Conservation (phyloP, 148 eudicot genomes). For the Cornus kousa region DNA sequence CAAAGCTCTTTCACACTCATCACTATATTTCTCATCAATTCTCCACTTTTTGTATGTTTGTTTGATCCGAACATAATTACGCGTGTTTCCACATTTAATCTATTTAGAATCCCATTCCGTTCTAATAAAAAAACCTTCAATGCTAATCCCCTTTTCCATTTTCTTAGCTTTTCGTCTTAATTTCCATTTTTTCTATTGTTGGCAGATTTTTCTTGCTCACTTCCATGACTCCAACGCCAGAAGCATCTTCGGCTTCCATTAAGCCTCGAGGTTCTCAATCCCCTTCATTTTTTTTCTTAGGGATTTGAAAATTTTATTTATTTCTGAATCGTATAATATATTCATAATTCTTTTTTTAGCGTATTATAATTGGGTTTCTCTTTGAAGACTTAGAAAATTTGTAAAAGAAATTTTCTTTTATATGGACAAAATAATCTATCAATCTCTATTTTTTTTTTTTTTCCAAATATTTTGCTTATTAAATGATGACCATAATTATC, state of each 20-base stretch:
- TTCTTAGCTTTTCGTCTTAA: not conserved
- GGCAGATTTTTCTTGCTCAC: constrained; percentile 3
- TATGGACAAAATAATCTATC: not conserved
- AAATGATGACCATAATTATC: not conserved
- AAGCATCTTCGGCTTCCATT: constrained; percentile 21
- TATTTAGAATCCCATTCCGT: not conserved
- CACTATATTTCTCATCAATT: not conserved
- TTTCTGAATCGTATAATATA: not conserved
- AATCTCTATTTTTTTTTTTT: not conserved
- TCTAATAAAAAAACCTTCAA: no score
- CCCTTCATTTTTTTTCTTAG: not conserved
- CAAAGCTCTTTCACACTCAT: not conserved
- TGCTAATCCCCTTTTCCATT: no score
- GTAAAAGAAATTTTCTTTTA: no score
- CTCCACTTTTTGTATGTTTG: not conserved
- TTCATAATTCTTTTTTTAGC: not conserved
- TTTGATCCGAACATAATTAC: no score
- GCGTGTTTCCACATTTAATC: not conserved
- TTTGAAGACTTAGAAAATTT: no score
- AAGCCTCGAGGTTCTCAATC: constrained; percentile 34
- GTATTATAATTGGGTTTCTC: not conserved
- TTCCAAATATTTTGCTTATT: not conserved
- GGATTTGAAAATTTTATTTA: not conserved
- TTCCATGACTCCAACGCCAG: constrained; percentile 16
- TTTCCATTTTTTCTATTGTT: not conserved